Conservation (phyloP, 139 green algal species). For the Marvania coccoides region DNA sequence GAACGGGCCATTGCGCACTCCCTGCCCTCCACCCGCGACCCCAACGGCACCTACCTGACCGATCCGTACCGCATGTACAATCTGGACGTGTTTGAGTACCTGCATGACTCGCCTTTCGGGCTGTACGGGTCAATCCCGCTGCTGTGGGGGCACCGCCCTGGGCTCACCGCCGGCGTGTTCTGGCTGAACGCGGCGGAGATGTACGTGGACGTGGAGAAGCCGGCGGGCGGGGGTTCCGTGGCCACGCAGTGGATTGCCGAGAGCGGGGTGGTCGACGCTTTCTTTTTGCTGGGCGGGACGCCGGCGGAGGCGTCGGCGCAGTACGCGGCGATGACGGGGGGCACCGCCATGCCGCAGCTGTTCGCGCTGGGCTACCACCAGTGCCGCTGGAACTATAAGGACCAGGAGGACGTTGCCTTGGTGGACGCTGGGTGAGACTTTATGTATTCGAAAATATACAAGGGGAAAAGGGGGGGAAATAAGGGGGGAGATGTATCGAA, state of each 20-base stretch:
- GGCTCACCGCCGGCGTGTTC: slow-evolving; percentile 73
- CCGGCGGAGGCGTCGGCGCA: slow-evolving; percentile 48
- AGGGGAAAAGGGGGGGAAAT: too few species aligned
- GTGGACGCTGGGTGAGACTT: slow-evolving; percentile 88
- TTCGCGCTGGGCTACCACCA: slow-evolving; percentile 97
- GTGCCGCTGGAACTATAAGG: slow-evolving; percentile 99
- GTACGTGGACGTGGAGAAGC: slow-evolving; percentile 86
- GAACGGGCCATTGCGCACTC: slow-evolving; percentile 75
- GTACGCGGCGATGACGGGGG: slow-evolving; percentile 77
- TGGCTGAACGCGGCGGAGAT: slow-evolving; percentile 98
- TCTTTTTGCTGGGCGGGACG: slow-evolving; percentile 73
- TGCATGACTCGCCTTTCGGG: slow-evolving; percentile 81
- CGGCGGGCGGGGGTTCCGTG: background rate
- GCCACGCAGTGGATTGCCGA: slow-evolving; percentile 90
- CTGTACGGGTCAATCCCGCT: slow-evolving; percentile 96
- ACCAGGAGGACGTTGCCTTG: slow-evolving; percentile 62
- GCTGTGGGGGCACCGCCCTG: slow-evolving; percentile 69
- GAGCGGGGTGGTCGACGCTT: slow-evolving; percentile 90
- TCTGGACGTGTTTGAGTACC: slow-evolving; percentile 99
- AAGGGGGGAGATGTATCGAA: too few species aligned
- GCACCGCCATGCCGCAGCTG: slow-evolving; percentile 85
- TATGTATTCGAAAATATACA: too few species aligned
- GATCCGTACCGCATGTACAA: slow-evolving; percentile 99
- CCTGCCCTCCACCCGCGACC: slow-evolving; percentile 53
- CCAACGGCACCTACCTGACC: slow-evolving; percentile 18